Percentiles rank a stretch among this genome's conserved stretches.
These are phyloP conservation scores for Paraurostyla sp. DNA, from an alignment of 73 alveolate genomes.

Conservation along the genomic window DNA sequence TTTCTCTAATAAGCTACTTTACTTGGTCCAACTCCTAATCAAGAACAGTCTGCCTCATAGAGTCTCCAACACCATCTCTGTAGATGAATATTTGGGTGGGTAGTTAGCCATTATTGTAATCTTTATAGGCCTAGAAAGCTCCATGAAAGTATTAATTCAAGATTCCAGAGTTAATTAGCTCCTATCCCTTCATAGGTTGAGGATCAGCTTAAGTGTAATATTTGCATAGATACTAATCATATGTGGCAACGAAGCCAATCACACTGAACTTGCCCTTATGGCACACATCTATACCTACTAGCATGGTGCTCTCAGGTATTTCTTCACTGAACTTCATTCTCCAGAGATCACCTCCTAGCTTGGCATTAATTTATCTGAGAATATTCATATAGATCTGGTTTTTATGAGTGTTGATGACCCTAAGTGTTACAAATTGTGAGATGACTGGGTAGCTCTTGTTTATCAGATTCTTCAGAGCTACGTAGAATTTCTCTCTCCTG, in stretches of 20 bases:
- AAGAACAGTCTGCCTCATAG: slow-evolving; percentile 37
- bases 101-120: not conserved
- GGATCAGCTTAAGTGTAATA: slow-evolving; percentile 56
- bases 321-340: slow-evolving; percentile 51
- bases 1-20: not conserved
- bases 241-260: slow-evolving; percentile 68
- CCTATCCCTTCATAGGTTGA: slow-evolving; percentile 41
- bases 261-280: slow-evolving; percentile 60
- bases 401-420: not conserved
- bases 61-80: slow-evolving; percentile 74
- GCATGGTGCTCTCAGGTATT: slow-evolving; percentile 60
- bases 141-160: slow-evolving; percentile 30
- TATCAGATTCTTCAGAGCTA: slow-evolving; percentile 41
- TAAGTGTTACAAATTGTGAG: slow-evolving; percentile 63
- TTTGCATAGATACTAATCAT: slow-evolving; percentile 49
- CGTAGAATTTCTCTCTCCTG: slow-evolving; percentile 41
- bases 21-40: slow-evolving; percentile 50
- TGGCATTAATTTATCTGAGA: slow-evolving; percentile 62
- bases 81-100: slow-evolving; percentile 66
- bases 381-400: slow-evolving; percentile 51
- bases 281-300: slow-evolving; percentile 72
- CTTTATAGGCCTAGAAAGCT: slow-evolving; percentile 45
- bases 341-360: slow-evolving; percentile 73
- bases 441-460: slow-evolving; percentile 53
- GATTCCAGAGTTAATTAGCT: slow-evolving; percentile 16